Evolutionary conservation across 257 asterid species (phyloP).

Genomic region (Gardenia jasminoides): DNA sequence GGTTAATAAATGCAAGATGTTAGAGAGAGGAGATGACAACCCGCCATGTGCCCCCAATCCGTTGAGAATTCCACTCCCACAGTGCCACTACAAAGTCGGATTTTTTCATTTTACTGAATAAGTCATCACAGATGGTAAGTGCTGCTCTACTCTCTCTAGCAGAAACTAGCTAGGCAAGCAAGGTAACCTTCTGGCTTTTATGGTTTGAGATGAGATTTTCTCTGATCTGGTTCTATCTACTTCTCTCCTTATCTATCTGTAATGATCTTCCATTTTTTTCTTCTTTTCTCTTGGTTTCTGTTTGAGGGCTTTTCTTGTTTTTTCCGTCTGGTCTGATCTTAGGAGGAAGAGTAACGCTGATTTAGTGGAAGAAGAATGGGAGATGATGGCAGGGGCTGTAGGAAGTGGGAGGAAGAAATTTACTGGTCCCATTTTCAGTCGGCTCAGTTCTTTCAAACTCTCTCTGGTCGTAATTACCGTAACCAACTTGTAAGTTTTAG

Average conservation of each 20-base stretch:
- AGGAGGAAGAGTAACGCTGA: not conserved
- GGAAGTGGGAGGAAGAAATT: conserved; percentile 35
- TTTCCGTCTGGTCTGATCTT: not conserved
- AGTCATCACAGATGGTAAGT: not conserved
- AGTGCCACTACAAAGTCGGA: no score
- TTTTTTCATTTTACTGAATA: not conserved
- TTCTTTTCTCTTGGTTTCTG: no score
- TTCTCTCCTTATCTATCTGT: no score
- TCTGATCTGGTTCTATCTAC: no score
- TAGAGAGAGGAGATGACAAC: not conserved
- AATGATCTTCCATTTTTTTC: not conserved
- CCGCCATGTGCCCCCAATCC: not conserved
- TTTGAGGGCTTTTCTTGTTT: not conserved
- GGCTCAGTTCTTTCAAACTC: conserved; percentile 37
- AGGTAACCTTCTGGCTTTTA: no score
- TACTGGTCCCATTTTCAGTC: conserved; percentile 40
- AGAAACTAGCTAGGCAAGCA: no score
- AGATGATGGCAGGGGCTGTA: conserved; percentile 27
- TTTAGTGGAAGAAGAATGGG: conserved; percentile 17
- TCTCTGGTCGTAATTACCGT: conserved; percentile 24
- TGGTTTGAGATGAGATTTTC: no score
- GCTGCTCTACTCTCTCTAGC: no score
- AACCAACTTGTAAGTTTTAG: conserved; percentile 29
- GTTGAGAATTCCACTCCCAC: not conserved
- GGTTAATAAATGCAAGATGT: no score